Evolutionary conservation across 768 basidiomycete species (phyloP).

Genomic region (Cystobasidium ongulense): DNA sequence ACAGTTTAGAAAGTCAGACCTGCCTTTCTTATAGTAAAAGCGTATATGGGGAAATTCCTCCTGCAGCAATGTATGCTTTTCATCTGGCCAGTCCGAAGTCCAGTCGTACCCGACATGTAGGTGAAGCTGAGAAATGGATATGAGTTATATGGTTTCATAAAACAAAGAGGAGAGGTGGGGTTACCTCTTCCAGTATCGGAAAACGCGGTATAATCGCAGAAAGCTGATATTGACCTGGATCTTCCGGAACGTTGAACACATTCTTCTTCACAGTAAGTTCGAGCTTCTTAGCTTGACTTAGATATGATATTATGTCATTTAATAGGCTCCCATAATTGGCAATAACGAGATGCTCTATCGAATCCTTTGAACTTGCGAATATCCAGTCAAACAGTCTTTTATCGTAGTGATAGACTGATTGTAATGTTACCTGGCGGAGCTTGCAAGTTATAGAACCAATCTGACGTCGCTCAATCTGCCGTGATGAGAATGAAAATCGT

Average conservation of each 20-base stretch:
- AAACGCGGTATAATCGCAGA: not conserved
- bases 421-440: not conserved
- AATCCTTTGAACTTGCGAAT: not conserved
- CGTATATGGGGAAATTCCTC: not conserved
- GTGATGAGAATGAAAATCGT: not conserved
- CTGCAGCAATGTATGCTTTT: not conserved
- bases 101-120: not conserved
- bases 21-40: not conserved
- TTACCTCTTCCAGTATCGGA: not conserved
- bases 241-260: not conserved
- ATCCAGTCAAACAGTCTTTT: not conserved
- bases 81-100: conserved; percentile 4
- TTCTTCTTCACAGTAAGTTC: conserved; percentile 3
- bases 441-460: not conserved
- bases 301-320: not conserved
- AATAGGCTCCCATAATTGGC: conserved; percentile 8
- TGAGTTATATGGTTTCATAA: not conserved
- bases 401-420: conserved; percentile 11
- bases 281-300: not conserved
- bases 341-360: not conserved
- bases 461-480: not conserved
- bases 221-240: not conserved
- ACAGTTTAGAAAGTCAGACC: not conserved
- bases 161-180: not conserved
- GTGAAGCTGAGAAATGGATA: not conserved